Base-by-base conservation (phyloP, 305 asterid genomes). In the Fraxinus angustifolia region DNA sequence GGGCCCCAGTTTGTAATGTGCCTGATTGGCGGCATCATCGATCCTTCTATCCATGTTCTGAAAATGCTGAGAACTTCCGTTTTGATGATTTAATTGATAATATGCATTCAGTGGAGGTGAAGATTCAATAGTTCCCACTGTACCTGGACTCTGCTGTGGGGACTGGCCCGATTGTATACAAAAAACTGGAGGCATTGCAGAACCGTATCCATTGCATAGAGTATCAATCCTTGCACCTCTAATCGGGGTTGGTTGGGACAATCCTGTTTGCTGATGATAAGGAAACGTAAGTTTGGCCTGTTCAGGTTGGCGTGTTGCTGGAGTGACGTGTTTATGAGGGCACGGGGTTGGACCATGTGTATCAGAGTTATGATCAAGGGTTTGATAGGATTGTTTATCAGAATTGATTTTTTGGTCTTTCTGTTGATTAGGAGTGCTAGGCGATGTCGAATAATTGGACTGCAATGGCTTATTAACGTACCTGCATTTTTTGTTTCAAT, bases 241-340 rank as follows among this genome's bases (percentile, higher is more conserved):
- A 68, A 91, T 90, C 3, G 94, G 88, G 40, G 87, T 83, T 6
- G 94, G 93, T 76, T 88, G 88, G 62, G 91, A 86, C 73, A 90
- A 78, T 74, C 82, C 90, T 83, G 83, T 85, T 62, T 84, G 85
- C 80, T 82, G 87, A 50, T 91, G 85, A 81, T 74, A 81, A 58
- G 92, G 82, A 83, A 84, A 84, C 77, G 85, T 58, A 36, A 79
- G 78, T 58, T 90, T 91, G 6, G 87, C 80, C 58, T 78, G 86
- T 86, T 83, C 87, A 23, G 85, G 80, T 84, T 85, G 87, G 10
- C 53, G 6, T 7, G 77, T 31, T 38, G 81, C 72, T 14, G 79
- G 65, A 68, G 73, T 85, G 31, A 77, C 36, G 34, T 19, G 33
- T 3, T 75, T 77, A 8, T 80, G 83, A 62, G 85, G 75, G 78